A percentile compares a stretch with the other conserved stretches of the same genome.
phyloP scores from a whole-genome alignment of 768 basidiomycete genomes.

The Kondoa malvinella region DNA sequence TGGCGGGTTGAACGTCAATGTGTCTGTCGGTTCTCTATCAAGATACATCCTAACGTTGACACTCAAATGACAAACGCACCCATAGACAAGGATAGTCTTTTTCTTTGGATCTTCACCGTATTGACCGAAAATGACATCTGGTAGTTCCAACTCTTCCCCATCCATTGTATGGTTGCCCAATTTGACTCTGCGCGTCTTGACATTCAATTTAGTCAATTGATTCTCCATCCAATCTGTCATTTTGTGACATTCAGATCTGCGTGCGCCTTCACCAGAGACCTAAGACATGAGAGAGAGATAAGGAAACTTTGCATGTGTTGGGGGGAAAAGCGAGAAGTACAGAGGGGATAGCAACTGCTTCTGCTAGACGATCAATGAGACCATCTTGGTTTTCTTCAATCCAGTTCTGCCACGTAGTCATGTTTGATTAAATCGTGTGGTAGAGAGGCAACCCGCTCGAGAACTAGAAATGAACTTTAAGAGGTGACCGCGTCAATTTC shows the following conservation, averaged over 20 bases:
- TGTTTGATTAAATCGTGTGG: neutral
- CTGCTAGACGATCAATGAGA: constrained; percentile 43
- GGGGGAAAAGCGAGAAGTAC: constrained; percentile 8
- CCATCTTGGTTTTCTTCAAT: constrained; percentile 53
- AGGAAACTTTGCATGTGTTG: no score
- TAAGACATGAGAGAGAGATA: constrained; percentile 32
- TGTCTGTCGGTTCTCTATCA: constrained; percentile 34
- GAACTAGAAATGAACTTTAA: no score
- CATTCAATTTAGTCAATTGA: constrained; percentile 60
- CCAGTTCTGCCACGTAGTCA: constrained; percentile 31
- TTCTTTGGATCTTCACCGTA: constrained; percentile 70
- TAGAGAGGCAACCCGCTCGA: neutral
- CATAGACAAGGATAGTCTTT: constrained; percentile 45
- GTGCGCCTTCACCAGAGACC: constrained; percentile 52
- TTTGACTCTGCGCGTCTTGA: constrained; percentile 15
- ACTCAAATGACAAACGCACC: neutral
- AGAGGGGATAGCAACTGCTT: constrained; percentile 24
- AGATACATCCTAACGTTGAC: neutral
- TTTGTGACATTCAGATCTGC: constrained; percentile 55
- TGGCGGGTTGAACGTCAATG: constrained; percentile 82
- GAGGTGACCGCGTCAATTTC: neutral
- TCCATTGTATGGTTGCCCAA: constrained; percentile 9
- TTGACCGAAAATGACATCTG: constrained; percentile 64
- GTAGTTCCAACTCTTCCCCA: constrained; percentile 29
- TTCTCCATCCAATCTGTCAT: constrained; percentile 72